phyloP scores from a whole-genome alignment of 768 basidiomycete species.

The Hydnomerulius pinastri region DNA sequence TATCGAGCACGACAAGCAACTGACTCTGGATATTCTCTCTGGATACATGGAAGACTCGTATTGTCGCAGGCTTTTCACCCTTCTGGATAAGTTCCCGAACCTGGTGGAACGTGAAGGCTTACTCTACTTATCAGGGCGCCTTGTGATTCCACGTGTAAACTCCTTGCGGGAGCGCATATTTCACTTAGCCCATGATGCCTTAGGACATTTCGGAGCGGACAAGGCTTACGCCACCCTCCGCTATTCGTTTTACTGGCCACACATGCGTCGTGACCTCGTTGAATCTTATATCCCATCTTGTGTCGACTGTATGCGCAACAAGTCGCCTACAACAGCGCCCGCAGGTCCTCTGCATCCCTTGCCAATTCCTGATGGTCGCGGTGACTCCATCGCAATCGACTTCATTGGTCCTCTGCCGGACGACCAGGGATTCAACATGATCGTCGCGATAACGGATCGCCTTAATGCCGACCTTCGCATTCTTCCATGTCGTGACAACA shows the following conservation, averaged over 20 bases:
- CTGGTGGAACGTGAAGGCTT: not conserved
- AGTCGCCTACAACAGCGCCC: conserved; percentile 25
- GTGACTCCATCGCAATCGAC: conserved; percentile 31
- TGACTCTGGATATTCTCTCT: not conserved
- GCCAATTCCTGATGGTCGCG: conserved; percentile 2
- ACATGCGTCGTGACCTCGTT: conserved; percentile 2
- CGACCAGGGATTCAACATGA: conserved; percentile 30
- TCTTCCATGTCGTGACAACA: conserved; percentile 10
- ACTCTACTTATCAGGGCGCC: conserved; percentile 1
- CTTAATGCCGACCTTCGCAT: not conserved
- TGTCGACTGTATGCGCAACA: conserved; percentile 35
- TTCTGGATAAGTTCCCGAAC: not conserved
- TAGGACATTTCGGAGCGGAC: conserved; percentile 37
- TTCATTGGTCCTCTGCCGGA: conserved; percentile 38
- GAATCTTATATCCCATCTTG: conserved; percentile 17
- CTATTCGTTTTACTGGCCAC: conserved; percentile 25
- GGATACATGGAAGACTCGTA: conserved; percentile 13
- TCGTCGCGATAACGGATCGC: conserved; percentile 27
- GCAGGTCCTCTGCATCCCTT: conserved; percentile 24
- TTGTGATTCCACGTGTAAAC: conserved; percentile 11
- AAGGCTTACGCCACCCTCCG: conserved; percentile 30
- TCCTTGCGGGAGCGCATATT: conserved; percentile 17
- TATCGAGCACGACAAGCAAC: not conserved
- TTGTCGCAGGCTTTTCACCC: conserved; percentile 1
- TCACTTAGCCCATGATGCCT: conserved; percentile 28